Evolutionary conservation across 1,284 basidiomycete species (phyloP).

Genomic region (Papiliotrema flavescens): DNA sequence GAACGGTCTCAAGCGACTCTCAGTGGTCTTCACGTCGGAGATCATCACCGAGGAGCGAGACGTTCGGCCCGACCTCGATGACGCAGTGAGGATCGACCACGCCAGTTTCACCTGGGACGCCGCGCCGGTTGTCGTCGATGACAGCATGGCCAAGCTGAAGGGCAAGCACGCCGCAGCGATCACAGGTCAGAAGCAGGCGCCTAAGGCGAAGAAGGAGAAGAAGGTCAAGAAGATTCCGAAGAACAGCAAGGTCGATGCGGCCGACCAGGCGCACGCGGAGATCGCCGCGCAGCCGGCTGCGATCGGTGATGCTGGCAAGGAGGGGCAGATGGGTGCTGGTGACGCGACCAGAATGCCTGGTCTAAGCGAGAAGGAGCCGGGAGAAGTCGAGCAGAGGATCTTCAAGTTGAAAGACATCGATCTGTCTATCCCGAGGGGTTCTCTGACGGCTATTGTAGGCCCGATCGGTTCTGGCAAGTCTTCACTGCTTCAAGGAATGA

Average conservation of each 20-base stretch:
- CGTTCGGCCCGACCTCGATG: conserved; percentile 52
- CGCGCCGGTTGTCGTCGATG: conserved; percentile 57
- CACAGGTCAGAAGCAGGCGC: conserved; percentile 11
- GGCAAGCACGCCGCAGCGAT: conserved; percentile 21
- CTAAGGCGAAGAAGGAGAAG: conserved; percentile 17
- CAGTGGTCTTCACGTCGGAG: conserved; percentile 74
- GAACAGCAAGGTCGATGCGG: conserved; percentile 24
- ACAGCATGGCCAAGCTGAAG: conserved; percentile 33
- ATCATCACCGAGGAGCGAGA: conserved; percentile 57
- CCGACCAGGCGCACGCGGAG: conserved; percentile 29
- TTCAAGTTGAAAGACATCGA: conserved; percentile 63
- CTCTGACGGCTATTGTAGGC: conserved; percentile 75
- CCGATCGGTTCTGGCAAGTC: conserved; percentile 67
- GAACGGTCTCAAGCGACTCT: conserved; percentile 67
- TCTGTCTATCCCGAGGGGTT: conserved; percentile 64
- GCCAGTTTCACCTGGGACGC: conserved; percentile 83
- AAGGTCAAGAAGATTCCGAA: conserved; percentile 24
- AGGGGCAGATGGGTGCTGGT: conserved; percentile 8
- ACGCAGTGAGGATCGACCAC: conserved; percentile 62
- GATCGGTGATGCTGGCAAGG: conserved; percentile 25
- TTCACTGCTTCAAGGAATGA: conserved; percentile 59
- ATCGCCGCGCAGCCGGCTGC: conserved; percentile 24
- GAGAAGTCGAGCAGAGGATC: conserved; percentile 51
- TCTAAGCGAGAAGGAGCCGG: conserved; percentile 20
- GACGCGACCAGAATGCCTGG: conserved; percentile 9